Evolutionary conservation across 768 basidiomycete species (phyloP), one percentile per base, ranked within the genome.

Genomic region (Pulveroboletus sp.): DNA sequence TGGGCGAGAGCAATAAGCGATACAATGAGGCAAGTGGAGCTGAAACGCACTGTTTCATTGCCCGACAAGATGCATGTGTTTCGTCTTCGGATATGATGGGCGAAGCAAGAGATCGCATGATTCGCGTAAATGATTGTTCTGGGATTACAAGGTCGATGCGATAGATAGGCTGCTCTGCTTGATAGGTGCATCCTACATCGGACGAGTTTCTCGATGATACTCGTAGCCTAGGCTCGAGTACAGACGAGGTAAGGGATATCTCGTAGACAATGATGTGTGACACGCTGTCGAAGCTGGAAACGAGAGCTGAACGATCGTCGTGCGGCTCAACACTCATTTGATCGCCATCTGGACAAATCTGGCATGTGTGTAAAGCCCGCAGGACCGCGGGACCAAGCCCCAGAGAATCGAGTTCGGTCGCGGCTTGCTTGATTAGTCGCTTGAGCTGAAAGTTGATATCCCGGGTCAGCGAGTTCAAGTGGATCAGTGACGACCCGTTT

Each of bases 361-460:
- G 19, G 6, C 51, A 51, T 35, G 59, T 65, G 16, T 77, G 63
- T 19, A 77, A 65, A 42, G 74, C 68, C 1, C 77, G 78, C 13
- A 83, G 67, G 0, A 79, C 60, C 9, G 67, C 60, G 5, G 81
- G 81, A 49, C 70, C 71, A 6, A 84, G 69, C 0, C 89, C 93
- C 20, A 92, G 71, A 2, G 79, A 76, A 4, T 79, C 74, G 16
- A 97, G 81, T 67, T 97, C 93, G 10, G 71, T 67, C 1, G 88
- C 89, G 31, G 93, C 80, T 61, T 84, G 77, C 54, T 89, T 88
- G 57, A 97, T 93, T 26, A 94, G 71, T 59, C 89, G 92, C 71
- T 97, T 96, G 48, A 97, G 82, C 88, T 95, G n/a, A 7, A 58
- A 6, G 12, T 30, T 4, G 23, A 13, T 30, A n/a, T 30, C 35